Conservation (phyloP, 176 grass and related monocot genomes). For the Juncus effusus region DNA sequence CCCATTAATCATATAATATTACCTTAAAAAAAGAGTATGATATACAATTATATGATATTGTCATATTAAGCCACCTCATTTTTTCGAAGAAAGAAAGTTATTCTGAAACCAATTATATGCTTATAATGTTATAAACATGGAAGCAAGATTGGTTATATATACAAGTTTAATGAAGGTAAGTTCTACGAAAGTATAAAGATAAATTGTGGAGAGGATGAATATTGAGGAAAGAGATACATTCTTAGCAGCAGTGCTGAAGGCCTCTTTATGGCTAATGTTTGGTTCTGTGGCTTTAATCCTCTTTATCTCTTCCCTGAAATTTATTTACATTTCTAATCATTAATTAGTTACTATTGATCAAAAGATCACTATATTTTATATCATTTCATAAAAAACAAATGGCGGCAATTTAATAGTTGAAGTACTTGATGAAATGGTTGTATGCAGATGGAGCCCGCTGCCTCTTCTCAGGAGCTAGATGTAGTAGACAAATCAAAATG, state of each 20-base stretch:
- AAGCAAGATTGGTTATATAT: too few species aligned
- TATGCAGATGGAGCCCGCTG: constrained; percentile 91
- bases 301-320: constrained; percentile 84
- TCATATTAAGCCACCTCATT: too few species aligned
- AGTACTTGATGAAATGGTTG: constrained; percentile 92
- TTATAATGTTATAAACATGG: too few species aligned
- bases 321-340: neutral
- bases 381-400: neutral
- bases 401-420: neutral
- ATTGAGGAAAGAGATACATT: constrained; percentile 39
- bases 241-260: constrained; percentile 90
- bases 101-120: too few species aligned
- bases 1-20: too few species aligned
- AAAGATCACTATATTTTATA: neutral
- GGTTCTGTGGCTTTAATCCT: constrained; percentile 94
- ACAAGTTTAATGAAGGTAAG: too few species aligned
- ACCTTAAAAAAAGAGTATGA: too few species aligned
- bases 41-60: too few species aligned
- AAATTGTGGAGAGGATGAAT: too few species aligned
- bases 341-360: constrained; percentile 16
- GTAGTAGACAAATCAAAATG: neutral
- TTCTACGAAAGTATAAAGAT: too few species aligned
- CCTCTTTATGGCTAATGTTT: constrained; percentile 86
- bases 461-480: constrained; percentile 67
- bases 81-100: too few species aligned